Conservation (phyloP, 768 basidiomycete species). For the Leccinum uliginosum region DNA sequence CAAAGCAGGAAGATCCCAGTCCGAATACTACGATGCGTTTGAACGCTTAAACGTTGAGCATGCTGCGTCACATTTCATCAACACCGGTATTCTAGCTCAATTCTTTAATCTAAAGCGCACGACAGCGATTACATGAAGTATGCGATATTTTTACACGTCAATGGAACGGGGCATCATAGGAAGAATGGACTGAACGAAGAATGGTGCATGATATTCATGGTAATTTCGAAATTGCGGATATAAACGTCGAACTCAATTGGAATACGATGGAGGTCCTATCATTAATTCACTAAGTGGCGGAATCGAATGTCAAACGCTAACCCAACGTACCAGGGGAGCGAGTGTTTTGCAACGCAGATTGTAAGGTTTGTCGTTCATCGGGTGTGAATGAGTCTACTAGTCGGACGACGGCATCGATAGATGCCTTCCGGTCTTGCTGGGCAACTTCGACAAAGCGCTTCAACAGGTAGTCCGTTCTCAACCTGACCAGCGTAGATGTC, state of each 20-base stretch:
- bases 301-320: not conserved
- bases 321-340: slow-evolving; percentile 54
- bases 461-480: slow-evolving; percentile 67
- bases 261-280: slow-evolving; percentile 41
- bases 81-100: not conserved
- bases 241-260: slow-evolving; percentile 17
- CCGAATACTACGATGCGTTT: too few species aligned
- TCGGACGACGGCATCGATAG: slow-evolving; percentile 67
- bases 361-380: slow-evolving; percentile 65
- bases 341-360: slow-evolving; percentile 56
- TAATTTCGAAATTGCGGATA: slow-evolving; percentile 4
- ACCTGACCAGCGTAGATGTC: slow-evolving; percentile 53
- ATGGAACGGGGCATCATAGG: not conserved
- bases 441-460: slow-evolving; percentile 62
- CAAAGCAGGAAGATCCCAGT: too few species aligned
- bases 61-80: too few species aligned
- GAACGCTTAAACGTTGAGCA: too few species aligned
- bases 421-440: slow-evolving; percentile 73
- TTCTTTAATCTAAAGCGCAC: not conserved
- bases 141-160: slow-evolving; percentile 18
- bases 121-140: slow-evolving; percentile 14
- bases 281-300: slow-evolving; percentile 5
- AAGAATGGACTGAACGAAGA: slow-evolving; percentile 5
- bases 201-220: slow-evolving; percentile 3
- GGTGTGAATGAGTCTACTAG: slow-evolving; percentile 68